A percentile compares a stretch with the other conserved stretches of the same genome.
Conservation (phyloP, 176 grass and related monocot species). For the Canna indica region DNA sequence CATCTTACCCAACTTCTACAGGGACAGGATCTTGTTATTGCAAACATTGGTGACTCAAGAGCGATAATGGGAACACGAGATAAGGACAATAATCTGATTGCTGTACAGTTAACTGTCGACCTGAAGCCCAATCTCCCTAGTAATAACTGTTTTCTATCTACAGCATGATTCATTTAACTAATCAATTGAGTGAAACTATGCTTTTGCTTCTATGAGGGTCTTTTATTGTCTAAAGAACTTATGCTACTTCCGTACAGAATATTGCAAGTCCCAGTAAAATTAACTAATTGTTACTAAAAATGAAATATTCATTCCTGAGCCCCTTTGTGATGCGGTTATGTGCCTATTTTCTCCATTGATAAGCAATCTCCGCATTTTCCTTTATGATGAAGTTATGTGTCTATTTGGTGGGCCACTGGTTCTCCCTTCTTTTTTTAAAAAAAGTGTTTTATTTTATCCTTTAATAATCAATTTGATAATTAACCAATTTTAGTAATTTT, state of each 20-base stretch:
- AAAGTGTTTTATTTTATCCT: too few species aligned
- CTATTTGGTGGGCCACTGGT: too few species aligned
- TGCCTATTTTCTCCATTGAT: background rate
- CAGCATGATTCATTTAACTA: background rate
- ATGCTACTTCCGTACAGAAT: background rate
- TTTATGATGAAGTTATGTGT: background rate
- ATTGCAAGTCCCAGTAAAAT: background rate
- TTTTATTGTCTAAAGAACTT: background rate
- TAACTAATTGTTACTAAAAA: background rate
- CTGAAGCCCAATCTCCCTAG: constrained; percentile 97
- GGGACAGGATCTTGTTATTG: constrained; percentile 85
- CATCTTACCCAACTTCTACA: constrained; percentile 30
- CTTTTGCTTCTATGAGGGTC: background rate
- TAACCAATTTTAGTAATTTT: background rate
- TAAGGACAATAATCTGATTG: constrained; percentile 67
- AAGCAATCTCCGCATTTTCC: background rate
- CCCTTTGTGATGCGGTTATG: background rate
- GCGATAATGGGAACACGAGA: constrained; percentile 82
- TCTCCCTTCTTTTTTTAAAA: too few species aligned
- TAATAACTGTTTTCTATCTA: constrained; percentile 14
- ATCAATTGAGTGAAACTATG: too few species aligned
- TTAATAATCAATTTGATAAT: background rate
- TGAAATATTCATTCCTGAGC: background rate
- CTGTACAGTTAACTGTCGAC: constrained; percentile 88
- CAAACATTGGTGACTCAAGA: constrained; percentile 96